Evolutionary conservation across 306 rosid genomes (phyloP), one percentile per base, ranked within the genome.

Genomic region (Senna tora): DNA sequence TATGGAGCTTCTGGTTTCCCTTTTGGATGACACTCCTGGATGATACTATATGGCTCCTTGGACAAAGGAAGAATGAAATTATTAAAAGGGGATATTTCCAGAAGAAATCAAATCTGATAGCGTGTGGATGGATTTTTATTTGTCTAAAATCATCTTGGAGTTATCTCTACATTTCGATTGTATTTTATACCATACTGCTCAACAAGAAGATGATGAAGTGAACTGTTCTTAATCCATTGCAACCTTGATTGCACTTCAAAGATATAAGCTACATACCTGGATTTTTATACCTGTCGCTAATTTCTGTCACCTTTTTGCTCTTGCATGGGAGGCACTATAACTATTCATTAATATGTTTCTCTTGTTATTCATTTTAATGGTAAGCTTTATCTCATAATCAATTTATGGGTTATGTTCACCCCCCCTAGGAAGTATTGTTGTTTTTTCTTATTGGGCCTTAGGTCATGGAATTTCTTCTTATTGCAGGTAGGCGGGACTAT

Each of bases 261-360:
- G 78, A 76, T 70, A 74, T 85, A 87, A 78, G 81, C 92, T 78
- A 82, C 82, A 59, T 69, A 75, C 72, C 16, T 80, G 84, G 91
- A 69, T 80, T 86, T 49, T 83, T 85, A 61, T 83, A 67, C 79
- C 83, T 78, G 62, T 75, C 81, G 75, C 77, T 83, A 84, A 67
- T 86, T 82, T 88, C 79, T 79, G 38, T 81, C 67, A 21, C 81
- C 60, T 64, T 73, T 89, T 85, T 87, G 82, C 86, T 83, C 84
- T 89, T 78, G 79, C 84, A 64, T 71, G 87, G 93, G 93, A 88
- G 81, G 87, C 83, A 49, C 83, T 78, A 77, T 71, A 82, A 80
- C 84, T 93, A 80, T 83, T 84, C 92, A 58, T 86, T 86, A 72
- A 85, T 87, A 80, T 86, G 84, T 89, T 85, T 84, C 93, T 87